A percentile compares a stretch with the other conserved stretches of the same genome.
These are phyloP conservation scores for Adansonia digitata DNA, from an alignment of 345 rosid species.

Conservation along the genomic window DNA sequence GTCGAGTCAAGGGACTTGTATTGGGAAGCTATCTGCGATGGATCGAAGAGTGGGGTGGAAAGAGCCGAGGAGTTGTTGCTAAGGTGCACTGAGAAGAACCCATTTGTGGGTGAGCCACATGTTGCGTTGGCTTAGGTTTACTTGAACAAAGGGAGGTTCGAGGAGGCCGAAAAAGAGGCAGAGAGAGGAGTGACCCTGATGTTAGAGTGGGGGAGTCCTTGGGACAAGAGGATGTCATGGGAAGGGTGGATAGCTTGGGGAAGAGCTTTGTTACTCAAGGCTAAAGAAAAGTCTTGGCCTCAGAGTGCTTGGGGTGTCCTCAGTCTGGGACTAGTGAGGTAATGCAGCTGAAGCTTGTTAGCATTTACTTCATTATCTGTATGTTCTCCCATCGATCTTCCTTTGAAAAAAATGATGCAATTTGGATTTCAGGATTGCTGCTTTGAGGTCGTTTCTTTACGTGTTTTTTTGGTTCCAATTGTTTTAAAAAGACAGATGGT, in stretches of 20 bases:
- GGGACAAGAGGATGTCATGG: conserved; percentile 94
- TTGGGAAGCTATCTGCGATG: conserved; percentile 69
- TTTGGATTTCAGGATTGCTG: neutral
- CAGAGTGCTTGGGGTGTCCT: conserved; percentile 70
- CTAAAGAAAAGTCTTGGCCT: conserved; percentile 78
- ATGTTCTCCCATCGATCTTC: neutral
- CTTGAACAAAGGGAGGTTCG: conserved; percentile 44
- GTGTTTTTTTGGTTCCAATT: neutral
- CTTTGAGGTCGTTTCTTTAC: neutral
- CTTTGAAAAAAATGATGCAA: neutral
- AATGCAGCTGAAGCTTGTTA: neutral
- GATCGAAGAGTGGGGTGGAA: conserved; percentile 27
- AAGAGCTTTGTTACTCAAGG: conserved; percentile 63
- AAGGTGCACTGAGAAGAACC: conserved; percentile 54
- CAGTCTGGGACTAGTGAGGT: conserved; percentile 70
- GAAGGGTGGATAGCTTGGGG: conserved; percentile 91
- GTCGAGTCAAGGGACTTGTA: conserved; percentile 56
- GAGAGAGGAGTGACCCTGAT: conserved; percentile 56
- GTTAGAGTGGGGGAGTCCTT: conserved; percentile 86
- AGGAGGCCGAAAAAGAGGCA: conserved; percentile 62
- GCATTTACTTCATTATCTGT: neutral
- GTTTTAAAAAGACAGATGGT: neutral
- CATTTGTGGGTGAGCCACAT: conserved; percentile 76
- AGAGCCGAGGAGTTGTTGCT: conserved; percentile 47
- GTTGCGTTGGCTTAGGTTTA: conserved; percentile 68